Conservation (phyloP, 768 basidiomycete genomes). For the Mycena haematopus region DNA sequence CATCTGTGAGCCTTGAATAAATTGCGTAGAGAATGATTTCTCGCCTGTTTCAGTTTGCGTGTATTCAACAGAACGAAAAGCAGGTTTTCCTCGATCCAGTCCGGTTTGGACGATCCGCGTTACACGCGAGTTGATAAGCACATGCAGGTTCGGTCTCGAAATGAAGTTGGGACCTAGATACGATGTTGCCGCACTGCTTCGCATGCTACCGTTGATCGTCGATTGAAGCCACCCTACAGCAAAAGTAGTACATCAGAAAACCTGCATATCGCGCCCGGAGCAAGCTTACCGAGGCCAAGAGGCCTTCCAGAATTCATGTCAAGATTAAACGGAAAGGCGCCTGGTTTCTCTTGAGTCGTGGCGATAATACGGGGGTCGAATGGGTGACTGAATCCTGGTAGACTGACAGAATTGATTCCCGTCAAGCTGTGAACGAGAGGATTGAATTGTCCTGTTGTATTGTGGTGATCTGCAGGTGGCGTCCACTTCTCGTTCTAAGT, state of each 20-base stretch:
- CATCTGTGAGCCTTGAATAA: background rate
- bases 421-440: conserved; percentile 44
- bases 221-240: conserved; percentile 36
- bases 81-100: background rate
- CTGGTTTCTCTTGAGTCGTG: conserved; percentile 37
- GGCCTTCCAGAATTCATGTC: conserved; percentile 39
- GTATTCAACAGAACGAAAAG: conserved; percentile 32
- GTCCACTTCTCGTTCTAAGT: no score
- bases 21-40: background rate
- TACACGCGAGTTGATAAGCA: conserved; percentile 36
- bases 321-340: conserved; percentile 37
- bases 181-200: conserved; percentile 42
- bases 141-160: conserved; percentile 38
- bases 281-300: conserved; percentile 37
- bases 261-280: background rate
- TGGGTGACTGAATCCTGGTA: conserved; percentile 38
- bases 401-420: conserved; percentile 41
- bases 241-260: background rate
- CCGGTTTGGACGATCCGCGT: conserved; percentile 28
- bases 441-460: conserved; percentile 44
- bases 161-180: conserved; percentile 35
- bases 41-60: conserved; percentile 26
- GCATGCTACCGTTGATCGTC: conserved; percentile 33
- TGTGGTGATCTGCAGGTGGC: conserved; percentile 44
- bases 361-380: conserved; percentile 40